A percentile compares a stretch with the other conserved stretches of the same genome.
Conservation (phyloP, 164 flowering plant genomes). For the Litsea cubeba region DNA sequence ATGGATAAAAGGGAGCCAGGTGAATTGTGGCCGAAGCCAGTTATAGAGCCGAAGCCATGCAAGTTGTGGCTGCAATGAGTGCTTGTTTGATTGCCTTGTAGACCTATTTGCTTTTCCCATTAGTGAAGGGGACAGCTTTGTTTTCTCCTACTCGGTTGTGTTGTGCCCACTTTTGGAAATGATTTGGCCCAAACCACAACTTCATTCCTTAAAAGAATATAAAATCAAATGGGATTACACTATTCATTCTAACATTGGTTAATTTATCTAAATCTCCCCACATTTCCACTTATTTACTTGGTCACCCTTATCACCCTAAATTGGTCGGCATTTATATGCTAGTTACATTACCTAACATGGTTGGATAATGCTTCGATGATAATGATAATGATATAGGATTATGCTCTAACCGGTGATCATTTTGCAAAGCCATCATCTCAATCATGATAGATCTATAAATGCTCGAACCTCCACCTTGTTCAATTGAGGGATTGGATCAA, state of each 20-base stretch:
- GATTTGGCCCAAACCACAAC: conserved; percentile 2
- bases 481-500: no score
- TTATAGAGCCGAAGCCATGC: conserved; percentile 2
- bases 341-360: no score
- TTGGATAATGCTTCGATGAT: no score
- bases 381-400: no score
- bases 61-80: conserved; percentile 24
- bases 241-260: not conserved
- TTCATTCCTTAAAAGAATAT: not conserved
- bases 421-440: no score
- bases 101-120: conserved; percentile 18
- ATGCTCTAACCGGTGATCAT: no score
- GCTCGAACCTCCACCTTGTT: no score
- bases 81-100: conserved; percentile 16
- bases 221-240: conserved; percentile 3
- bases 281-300: not conserved
- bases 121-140: conserved; percentile 25
- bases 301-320: not conserved
- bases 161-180: conserved; percentile 13
- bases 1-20: not conserved
- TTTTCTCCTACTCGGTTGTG: conserved; percentile 1
- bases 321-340: not conserved
- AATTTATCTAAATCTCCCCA: conserved; percentile 6
- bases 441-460: no score
- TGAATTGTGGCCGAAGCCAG: not conserved